Evolutionary conservation across 2,329 filamentous ascomycete genomes (phyloP), one percentile per base, ranked within the genome.

Genomic region (Fusarium kyushuense): DNA sequence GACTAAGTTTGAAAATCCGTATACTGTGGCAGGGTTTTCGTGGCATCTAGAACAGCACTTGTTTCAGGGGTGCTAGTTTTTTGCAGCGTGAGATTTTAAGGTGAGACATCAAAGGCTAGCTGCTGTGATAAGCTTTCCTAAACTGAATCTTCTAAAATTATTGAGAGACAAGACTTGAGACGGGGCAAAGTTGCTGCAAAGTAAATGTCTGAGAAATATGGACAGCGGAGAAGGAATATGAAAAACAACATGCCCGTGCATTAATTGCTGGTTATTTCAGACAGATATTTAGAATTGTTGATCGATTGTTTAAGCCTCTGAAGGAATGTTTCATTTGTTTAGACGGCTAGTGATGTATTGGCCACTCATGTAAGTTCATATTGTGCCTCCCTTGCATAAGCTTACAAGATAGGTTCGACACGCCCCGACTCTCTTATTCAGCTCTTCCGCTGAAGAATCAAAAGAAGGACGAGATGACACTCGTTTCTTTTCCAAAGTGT

Each of bases 401-500:
- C 11, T 10, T 30, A n/a, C n/a, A 11, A 30, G 11, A 30, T 30
- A 10, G 12, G 29, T 30, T 30, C 29, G 12, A 12, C 11, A 35
- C 7, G 33, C 10, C 10, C 8, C 8, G 7, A 8, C 16, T 10
- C 17, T 35, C 5, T 35, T 10, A 35, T 17, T 10, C 2, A 35
- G 33, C 17, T 35, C 16, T 5, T 35, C 33, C 1, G 8, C 2
- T 35, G 33, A 17, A 35, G 10, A 5, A 35, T 17, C 10, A n/a
- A n/a, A 35, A 17, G 4, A 5, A 10, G 17, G 8, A 3, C 33
- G 17, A 0, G 16, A 35, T n/a, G 8, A 10, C 3, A 9, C 33
- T 1, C 33, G 17, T 17, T 35, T 1, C 17, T 12, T 13, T 11
- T 3, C 3, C 17, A 12, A 8, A 3, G 1, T 11, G 1, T 11